A percentile compares a stretch with the other conserved stretches of the same genome.
Evolutionary conservation across 2,329 filamentous ascomycete species (phyloP).

Genomic region (Talaromyces piceae): DNA sequence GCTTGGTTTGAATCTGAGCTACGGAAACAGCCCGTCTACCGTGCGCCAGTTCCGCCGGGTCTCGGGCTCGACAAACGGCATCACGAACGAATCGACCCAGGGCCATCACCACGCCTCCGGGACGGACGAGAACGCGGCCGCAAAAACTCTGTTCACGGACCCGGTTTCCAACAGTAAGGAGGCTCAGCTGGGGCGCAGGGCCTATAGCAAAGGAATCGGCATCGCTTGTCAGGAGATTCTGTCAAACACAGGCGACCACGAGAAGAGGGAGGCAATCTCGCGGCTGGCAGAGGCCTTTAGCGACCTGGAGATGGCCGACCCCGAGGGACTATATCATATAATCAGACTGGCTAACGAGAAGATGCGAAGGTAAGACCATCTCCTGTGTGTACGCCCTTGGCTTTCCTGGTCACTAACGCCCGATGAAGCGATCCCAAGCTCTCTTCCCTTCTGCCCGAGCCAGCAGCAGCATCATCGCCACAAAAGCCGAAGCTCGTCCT

Average conservation of each 20-base stretch:
- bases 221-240: conserved; percentile 77
- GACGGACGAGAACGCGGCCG: conserved; percentile 35
- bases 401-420: conserved; percentile 3
- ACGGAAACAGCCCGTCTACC: conserved; percentile 87
- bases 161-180: conserved; percentile 57
- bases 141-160: conserved; percentile 27
- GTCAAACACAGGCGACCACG: conserved; percentile 62
- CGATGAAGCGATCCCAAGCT: conserved; percentile 30
- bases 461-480: conserved; percentile 34
- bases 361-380: conserved; percentile 44
- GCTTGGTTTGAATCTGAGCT: conserved; percentile 81
- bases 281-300: conserved; percentile 80
- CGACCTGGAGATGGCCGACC: conserved; percentile 75
- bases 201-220: conserved; percentile 76
- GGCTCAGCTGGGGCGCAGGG: conserved; percentile 68
- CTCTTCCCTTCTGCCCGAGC: conserved; percentile 30
- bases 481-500: conserved; percentile 61
- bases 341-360: conserved; percentile 70
- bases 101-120: conserved; percentile 19
- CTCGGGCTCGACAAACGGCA: conserved; percentile 64
- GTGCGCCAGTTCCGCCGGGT: conserved; percentile 87
- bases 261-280: conserved; percentile 78
- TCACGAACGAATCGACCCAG: conserved; percentile 28
- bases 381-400: not conserved
- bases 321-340: conserved; percentile 81